Conservation (phyloP, 2,329 filamentous ascomycete genomes). For the Lasiodiplodia sp. region DNA sequence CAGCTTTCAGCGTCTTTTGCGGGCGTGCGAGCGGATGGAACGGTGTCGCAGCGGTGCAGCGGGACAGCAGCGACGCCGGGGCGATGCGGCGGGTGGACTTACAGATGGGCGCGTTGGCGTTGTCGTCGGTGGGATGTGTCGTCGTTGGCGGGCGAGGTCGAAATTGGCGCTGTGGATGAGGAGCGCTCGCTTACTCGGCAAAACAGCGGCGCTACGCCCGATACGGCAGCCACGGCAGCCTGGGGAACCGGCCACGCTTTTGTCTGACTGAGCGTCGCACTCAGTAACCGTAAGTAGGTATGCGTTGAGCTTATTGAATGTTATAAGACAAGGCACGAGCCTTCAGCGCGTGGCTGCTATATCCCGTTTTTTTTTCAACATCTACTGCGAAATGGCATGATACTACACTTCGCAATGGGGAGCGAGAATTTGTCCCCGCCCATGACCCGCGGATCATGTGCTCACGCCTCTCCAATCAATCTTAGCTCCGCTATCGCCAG, state of each 20-base stretch:
- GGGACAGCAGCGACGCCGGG: neutral
- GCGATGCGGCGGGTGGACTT: slow-evolving; percentile 38
- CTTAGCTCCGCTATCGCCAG: slow-evolving; percentile 29
- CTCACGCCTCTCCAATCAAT: slow-evolving; percentile 1
- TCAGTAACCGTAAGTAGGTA: neutral
- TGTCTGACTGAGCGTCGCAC: neutral
- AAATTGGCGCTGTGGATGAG: slow-evolving; percentile 39
- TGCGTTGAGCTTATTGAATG: neutral
- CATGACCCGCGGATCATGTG: slow-evolving; percentile 9
- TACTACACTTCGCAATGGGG: neutral
- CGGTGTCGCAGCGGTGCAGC: slow-evolving; percentile 3
- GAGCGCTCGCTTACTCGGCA: slow-evolving; percentile 27
- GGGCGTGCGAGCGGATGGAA: neutral
- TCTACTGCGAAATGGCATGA: neutral
- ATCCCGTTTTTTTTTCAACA: neutral
- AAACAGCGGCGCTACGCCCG: slow-evolving; percentile 27
- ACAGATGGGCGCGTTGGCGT: slow-evolving; percentile 43
- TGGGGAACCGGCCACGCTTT: slow-evolving; percentile 1
- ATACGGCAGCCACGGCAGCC: slow-evolving; percentile 7
- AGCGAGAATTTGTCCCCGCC: neutral
- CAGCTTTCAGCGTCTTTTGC: neutral
- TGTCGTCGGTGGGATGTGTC: slow-evolving; percentile 43
- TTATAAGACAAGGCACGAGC: neutral
- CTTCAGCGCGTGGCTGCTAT: neutral
- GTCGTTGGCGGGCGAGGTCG: slow-evolving; percentile 38